Conservation (phyloP, 2,329 filamentous ascomycete species). For the Ophiostoma fasciatum region DNA sequence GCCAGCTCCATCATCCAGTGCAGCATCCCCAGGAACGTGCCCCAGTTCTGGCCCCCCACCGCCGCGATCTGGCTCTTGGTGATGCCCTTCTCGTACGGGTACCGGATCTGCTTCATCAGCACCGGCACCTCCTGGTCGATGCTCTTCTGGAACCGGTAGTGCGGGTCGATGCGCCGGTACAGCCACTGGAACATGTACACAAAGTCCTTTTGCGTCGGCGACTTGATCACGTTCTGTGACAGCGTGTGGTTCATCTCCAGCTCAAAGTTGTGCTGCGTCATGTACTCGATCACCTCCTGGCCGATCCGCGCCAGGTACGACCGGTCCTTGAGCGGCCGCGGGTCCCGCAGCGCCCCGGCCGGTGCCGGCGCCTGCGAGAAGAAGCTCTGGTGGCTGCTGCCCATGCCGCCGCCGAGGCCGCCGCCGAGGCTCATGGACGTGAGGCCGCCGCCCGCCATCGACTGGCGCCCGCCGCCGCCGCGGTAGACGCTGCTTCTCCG, state of each 20-base stretch:
- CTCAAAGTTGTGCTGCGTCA: slow-evolving; percentile 89
- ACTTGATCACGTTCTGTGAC: slow-evolving; percentile 81
- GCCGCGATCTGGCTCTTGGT: slow-evolving; percentile 92
- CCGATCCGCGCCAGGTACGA: slow-evolving; percentile 69
- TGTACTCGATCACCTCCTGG: slow-evolving; percentile 80
- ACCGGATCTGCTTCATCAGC: slow-evolving; percentile 82
- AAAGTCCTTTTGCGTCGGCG: slow-evolving; percentile 96
- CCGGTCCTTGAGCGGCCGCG: slow-evolving; percentile 70
- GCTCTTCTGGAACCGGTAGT: slow-evolving; percentile 82
- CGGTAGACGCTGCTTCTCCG: slow-evolving; percentile 74
- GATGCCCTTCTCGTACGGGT: slow-evolving; percentile 89
- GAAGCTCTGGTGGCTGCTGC: slow-evolving; percentile 66
- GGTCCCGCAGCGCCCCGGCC: slow-evolving; percentile 73
- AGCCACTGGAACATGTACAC: slow-evolving; percentile 97
- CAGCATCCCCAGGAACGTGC: slow-evolving; percentile 78
- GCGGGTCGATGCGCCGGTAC: slow-evolving; percentile 89
- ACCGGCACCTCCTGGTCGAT: slow-evolving; percentile 93
- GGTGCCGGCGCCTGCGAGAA: slow-evolving; percentile 76
- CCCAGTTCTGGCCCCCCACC: slow-evolving; percentile 94
- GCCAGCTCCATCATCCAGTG: slow-evolving; percentile 99
- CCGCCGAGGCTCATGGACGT: neutral
- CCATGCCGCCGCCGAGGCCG: slow-evolving; percentile 22
- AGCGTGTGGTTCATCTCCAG: slow-evolving; percentile 93
- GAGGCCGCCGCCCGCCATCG: slow-evolving; percentile 43
- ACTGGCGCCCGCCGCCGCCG: slow-evolving; percentile 39